A percentile compares a stretch with the other conserved stretches of the same genome.
Evolutionary conservation across 306 rosid genomes (phyloP).

Genomic region (Vigna hirtella): DNA sequence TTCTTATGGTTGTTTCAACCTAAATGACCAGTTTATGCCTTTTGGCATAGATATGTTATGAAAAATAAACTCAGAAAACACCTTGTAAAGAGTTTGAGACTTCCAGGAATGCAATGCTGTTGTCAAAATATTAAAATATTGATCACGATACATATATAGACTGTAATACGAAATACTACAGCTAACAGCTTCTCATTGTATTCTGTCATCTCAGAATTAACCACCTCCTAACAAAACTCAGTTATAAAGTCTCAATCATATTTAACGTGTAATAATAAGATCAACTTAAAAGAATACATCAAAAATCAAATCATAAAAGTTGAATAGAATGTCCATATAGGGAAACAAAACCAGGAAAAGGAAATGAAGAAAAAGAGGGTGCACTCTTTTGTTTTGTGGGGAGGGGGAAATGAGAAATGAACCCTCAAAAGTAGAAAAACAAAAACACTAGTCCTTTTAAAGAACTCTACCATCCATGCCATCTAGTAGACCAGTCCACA

Average conservation of each 20-base stretch:
- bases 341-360: conserved; percentile 29
- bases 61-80: no score
- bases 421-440: conserved; percentile 21
- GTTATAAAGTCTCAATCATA: background rate
- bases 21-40: background rate
- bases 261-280: conserved; percentile 22
- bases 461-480: conserved; percentile 94
- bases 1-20: background rate
- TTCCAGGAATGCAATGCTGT: no score
- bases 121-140: no score
- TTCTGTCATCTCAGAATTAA: no score
- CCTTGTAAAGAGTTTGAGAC: no score
- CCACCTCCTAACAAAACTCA: no score
- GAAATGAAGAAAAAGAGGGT: background rate
- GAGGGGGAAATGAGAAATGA: conserved; percentile 11
- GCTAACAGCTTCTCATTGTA: no score
- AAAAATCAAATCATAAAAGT: conserved; percentile 7
- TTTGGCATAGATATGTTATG: background rate
- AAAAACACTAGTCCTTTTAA: conserved; percentile 46
- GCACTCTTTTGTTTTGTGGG: background rate
- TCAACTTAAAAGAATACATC: conserved; percentile 17
- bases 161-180: no score
- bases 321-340: conserved; percentile 12
- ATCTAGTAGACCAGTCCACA: conserved; percentile 95
- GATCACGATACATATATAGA: no score